These are phyloP conservation scores for Leccinum laetum DNA, from an alignment of 1,284 basidiomycete genomes.

Conservation along the genomic window DNA sequence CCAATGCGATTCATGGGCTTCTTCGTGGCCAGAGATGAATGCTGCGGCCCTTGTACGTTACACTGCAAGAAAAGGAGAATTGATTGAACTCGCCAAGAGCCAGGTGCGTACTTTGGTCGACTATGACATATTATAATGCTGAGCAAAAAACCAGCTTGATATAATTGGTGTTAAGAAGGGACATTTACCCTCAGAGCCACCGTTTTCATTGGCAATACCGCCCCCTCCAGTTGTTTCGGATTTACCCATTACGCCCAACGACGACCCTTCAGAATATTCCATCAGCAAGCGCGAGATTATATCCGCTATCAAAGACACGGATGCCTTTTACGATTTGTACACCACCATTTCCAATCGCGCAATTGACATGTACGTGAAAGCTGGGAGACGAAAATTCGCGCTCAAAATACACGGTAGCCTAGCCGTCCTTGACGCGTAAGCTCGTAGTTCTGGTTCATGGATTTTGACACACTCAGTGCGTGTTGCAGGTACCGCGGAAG, in stretches of 20 bases:
- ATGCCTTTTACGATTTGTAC: constrained; percentile 77
- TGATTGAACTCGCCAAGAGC: constrained; percentile 77
- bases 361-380: constrained; percentile 79
- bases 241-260: constrained; percentile 16
- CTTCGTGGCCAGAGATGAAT: constrained; percentile 43
- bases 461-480: constrained; percentile 15
- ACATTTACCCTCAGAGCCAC: constrained; percentile 70
- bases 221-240: constrained; percentile 18
- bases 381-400: constrained; percentile 81
- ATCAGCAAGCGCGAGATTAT: constrained; percentile 71
- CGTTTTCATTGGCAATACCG: constrained; percentile 59
- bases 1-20: constrained; percentile 80
- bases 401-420: constrained; percentile 82
- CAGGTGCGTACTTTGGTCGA: constrained; percentile 53
- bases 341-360: constrained; percentile 74
- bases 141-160: constrained; percentile 60
- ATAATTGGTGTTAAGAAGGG: constrained; percentile 73
- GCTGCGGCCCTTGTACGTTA: constrained; percentile 46
- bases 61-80: constrained; percentile 76
- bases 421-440: constrained; percentile 86
- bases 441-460: constrained; percentile 12
- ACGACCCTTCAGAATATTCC: constrained; percentile 31
- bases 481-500: constrained; percentile 62
- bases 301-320: constrained; percentile 55
- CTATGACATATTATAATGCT: constrained; percentile 4